Evolutionary conservation across 192 early-diverging fungal species (phyloP).

Genomic region (Martensiomyces pterosporus): DNA sequence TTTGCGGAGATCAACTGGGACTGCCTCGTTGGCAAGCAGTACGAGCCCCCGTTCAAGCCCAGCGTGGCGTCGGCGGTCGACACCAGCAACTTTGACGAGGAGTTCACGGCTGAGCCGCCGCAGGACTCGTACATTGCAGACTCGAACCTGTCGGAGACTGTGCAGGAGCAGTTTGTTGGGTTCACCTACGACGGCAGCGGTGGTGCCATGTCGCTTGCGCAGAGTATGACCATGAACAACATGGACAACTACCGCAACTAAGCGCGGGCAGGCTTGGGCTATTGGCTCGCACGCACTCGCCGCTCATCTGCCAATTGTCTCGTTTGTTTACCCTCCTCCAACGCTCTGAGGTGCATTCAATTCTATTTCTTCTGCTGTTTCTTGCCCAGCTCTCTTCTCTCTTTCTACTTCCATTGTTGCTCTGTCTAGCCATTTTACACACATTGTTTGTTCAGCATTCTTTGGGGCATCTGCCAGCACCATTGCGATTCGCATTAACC

Average conservation of each 20-base stretch:
- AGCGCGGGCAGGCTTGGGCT: too few species aligned
- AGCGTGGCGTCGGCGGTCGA: constrained; percentile 83
- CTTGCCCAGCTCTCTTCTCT: too few species aligned
- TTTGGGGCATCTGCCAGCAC: too few species aligned
- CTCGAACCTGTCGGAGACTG: constrained; percentile 77
- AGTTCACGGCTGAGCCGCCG: constrained; percentile 93
- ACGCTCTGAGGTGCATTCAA: too few species aligned
- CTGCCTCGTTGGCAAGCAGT: constrained; percentile 82
- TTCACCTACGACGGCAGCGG: constrained; percentile 84
- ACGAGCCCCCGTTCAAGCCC: constrained; percentile 91
- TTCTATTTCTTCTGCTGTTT: too few species aligned
- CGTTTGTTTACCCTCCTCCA: too few species aligned
- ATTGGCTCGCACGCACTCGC: too few species aligned
- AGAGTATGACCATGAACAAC: constrained; percentile 53
- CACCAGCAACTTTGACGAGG: constrained; percentile 97
- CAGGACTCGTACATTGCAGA: constrained; percentile 82
- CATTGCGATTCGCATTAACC: too few species aligned
- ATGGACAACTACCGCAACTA: constrained; percentile 43
- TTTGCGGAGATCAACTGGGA: constrained; percentile 91
- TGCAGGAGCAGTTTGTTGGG: constrained; percentile 93
- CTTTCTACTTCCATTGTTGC: too few species aligned
- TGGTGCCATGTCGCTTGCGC: constrained; percentile 62
- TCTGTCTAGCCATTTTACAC: too few species aligned
- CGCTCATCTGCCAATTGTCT: too few species aligned
- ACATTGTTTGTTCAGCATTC: too few species aligned